Conservation (phyloP, 164 flowering plant genomes). For the Nelumbo lutea region DNA sequence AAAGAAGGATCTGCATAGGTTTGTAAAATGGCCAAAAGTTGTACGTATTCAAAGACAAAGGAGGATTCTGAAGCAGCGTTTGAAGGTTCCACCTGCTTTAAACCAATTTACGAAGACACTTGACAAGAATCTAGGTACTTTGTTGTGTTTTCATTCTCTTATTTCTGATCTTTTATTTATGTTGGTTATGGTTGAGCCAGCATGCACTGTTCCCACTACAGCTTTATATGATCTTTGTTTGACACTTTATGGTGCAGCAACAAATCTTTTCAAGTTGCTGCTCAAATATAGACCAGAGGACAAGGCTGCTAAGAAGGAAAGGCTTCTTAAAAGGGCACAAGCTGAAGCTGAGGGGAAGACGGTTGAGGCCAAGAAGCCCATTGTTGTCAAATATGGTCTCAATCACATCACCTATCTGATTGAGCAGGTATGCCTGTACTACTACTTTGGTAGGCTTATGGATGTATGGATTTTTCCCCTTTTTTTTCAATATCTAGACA, state of each 20-base stretch:
- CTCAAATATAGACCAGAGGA: constrained; percentile 15
- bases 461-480: too few species aligned
- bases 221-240: too few species aligned
- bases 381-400: constrained; percentile 64
- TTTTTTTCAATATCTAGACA: too few species aligned
- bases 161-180: too few species aligned
- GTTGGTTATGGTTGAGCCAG: too few species aligned
- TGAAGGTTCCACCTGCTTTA: constrained; percentile 33
- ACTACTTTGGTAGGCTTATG: too few species aligned
- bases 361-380: constrained; percentile 52
- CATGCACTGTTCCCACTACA: too few species aligned
- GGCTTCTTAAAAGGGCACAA: constrained; percentile 10
- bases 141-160: too few species aligned
- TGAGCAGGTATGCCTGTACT: constrained; percentile 21
- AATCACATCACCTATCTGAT: constrained; percentile 67
- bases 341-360: constrained; percentile 61
- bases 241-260: constrained; percentile 16
- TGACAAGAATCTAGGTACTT: constrained; percentile 23
- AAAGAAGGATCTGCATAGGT: constrained; percentile 36
- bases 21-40: constrained; percentile 32
- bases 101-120: constrained; percentile 22
- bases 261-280: constrained; percentile 33
- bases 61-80: constrained; percentile 31
- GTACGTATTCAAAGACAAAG: constrained; percentile 38
- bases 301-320: too few species aligned